phyloP scores from a whole-genome alignment of 495 filamentous ascomycete genomes.

The Penicillium parvum region DNA sequence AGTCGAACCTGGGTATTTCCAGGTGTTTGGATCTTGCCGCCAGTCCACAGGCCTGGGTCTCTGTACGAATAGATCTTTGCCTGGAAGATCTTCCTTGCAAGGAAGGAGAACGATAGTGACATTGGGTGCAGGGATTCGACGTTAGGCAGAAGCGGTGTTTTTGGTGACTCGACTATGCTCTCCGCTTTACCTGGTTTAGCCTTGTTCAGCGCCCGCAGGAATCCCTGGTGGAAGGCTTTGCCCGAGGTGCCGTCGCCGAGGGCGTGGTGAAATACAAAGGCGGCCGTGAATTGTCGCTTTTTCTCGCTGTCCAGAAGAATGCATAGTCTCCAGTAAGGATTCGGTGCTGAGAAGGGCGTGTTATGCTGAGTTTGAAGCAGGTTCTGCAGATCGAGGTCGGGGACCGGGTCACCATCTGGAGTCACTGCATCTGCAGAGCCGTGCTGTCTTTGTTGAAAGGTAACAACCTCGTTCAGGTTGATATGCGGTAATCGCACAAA shows the following conservation, averaged over 20 bases:
- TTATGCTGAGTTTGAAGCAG: constrained; percentile 38
- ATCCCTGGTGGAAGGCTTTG: constrained; percentile 32
- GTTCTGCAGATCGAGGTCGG: constrained; percentile 31
- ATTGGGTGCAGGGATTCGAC: constrained; percentile 23
- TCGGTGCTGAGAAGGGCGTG: constrained; percentile 22
- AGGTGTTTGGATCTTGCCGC: constrained; percentile 19
- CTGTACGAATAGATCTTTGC: constrained; percentile 20
- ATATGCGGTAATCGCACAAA: constrained; percentile 43
- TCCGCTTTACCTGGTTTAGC: constrained; percentile 15
- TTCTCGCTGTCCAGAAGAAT: constrained; percentile 23
- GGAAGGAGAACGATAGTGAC: constrained; percentile 24
- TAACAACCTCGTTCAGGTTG: constrained; percentile 33
- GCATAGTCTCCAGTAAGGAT: constrained; percentile 37
- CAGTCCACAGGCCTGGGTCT: constrained; percentile 22
- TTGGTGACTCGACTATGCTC: constrained; percentile 21
- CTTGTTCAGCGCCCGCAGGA: constrained; percentile 24
- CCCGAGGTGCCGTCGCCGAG: constrained; percentile 33
- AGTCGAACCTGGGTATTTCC: constrained; percentile 17
- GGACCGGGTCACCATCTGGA: constrained; percentile 14
- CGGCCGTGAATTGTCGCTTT: constrained; percentile 28
- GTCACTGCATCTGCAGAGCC: background rate
- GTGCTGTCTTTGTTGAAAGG: constrained; percentile 26
- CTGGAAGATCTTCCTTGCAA: constrained; percentile 26
- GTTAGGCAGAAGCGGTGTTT: constrained; percentile 28
- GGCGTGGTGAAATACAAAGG: constrained; percentile 37